Percentiles rank a stretch among this genome's conserved stretches.
Evolutionary conservation across 805 yeast genomes (phyloP).

Genomic region (Priceomyces fermenticarens): DNA sequence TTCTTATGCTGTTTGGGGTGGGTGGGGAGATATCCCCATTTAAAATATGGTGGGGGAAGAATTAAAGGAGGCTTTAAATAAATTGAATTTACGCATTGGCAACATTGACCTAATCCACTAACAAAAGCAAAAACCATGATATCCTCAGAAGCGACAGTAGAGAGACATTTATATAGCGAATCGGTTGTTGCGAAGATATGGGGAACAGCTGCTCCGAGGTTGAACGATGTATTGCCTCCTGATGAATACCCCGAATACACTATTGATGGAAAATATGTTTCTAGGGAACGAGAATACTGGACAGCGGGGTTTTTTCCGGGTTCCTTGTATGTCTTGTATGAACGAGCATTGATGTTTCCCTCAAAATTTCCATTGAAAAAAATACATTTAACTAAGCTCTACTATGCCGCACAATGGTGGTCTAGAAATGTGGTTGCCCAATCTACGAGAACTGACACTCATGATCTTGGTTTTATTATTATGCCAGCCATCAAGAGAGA

Average conservation of each 20-base stretch:
- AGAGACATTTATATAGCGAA: constrained; percentile 9
- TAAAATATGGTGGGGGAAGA: no score
- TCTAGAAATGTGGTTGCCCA: constrained; percentile 7
- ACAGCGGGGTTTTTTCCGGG: constrained; percentile 15
- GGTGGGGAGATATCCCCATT: no score
- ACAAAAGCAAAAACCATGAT: no score
- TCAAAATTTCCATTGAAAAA: constrained; percentile 6
- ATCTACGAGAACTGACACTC: constrained; percentile 19
- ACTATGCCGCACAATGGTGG: constrained; percentile 15
- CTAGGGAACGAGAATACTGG: constrained; percentile 11
- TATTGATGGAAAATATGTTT: constrained; percentile 8
- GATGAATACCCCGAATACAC: constrained; percentile 10
- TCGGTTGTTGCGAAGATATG: constrained; percentile 11
- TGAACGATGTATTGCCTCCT: constrained; percentile 8
- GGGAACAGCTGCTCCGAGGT: constrained; percentile 9
- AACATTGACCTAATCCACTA: no score
- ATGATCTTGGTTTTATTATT: constrained; percentile 26
- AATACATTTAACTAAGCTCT: constrained; percentile 7
- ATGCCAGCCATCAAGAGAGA: constrained; percentile 21
- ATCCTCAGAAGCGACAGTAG: no score
- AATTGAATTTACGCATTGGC: no score
- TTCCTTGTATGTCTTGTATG: constrained; percentile 8
- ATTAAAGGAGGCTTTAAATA: no score
- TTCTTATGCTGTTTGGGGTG: no score
- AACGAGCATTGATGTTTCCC: constrained; percentile 10